Evolutionary conservation across 768 basidiomycete genomes (phyloP).

Genomic region (Candolleomyces efflorescens): DNA sequence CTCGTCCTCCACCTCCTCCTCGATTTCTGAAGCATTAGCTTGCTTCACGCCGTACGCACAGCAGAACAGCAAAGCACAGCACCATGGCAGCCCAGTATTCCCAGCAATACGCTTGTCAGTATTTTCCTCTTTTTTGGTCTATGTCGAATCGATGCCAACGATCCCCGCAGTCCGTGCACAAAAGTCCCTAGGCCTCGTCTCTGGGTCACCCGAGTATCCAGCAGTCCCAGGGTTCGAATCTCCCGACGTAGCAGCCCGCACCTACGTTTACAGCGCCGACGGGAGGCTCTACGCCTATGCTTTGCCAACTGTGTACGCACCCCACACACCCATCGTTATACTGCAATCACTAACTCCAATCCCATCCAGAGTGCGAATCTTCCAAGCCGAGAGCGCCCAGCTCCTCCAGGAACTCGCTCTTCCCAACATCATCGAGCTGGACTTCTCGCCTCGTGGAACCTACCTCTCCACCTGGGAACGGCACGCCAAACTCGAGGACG

Average conservation of each 20-base stretch:
- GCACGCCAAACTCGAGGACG: conserved; percentile 86
- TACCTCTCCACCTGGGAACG: conserved; percentile 97
- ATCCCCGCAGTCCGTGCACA: conserved; percentile 76
- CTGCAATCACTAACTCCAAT: too few species aligned
- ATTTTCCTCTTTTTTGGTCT: conserved; percentile 8
- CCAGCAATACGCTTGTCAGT: conserved; percentile 85
- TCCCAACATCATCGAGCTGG: conserved; percentile 75
- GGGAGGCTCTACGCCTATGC: conserved; percentile 87
- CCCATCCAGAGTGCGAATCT: conserved; percentile 71
- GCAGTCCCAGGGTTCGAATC: conserved; percentile 57
- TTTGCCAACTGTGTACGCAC: conserved; percentile 66
- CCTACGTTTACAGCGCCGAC: conserved; percentile 79
- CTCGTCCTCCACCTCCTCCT: not conserved
- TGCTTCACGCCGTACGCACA: conserved; percentile 54
- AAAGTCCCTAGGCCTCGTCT: conserved; percentile 85
- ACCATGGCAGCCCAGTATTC: conserved; percentile 70
- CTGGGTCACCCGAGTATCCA: conserved; percentile 73
- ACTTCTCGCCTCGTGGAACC: conserved; percentile 90
- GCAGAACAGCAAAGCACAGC: conserved; percentile 22
- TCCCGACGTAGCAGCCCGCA: conserved; percentile 71
- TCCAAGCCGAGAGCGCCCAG: conserved; percentile 67
- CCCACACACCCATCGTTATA: too few species aligned
- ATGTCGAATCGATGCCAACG: not conserved
- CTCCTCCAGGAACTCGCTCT: conserved; percentile 72
- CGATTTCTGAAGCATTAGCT: conserved; percentile 67